Evolutionary conservation across 257 asterid species (phyloP).

Genomic region (Paulownia fortunei): DNA sequence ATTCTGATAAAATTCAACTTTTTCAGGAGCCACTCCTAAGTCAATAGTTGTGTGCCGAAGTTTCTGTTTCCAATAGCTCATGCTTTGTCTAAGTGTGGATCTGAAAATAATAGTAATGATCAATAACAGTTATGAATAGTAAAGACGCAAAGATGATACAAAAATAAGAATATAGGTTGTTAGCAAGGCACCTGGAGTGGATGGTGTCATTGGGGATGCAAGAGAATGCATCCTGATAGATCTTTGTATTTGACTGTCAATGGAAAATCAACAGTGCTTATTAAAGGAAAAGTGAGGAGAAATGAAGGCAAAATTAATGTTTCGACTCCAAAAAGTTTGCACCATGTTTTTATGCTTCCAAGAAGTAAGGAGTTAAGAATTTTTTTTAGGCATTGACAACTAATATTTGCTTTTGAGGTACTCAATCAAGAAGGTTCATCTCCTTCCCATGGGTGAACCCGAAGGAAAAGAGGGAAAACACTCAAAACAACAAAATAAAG

Average conservation of each 20-base stretch:
- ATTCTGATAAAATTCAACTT: conserved; percentile 49
- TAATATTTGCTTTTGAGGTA: too few species aligned
- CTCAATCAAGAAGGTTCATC: too few species aligned
- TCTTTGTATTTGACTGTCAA: conserved; percentile 72
- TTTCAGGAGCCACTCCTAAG: conserved; percentile 85
- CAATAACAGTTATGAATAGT: background rate
- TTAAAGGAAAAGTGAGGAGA: background rate
- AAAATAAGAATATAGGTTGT: background rate
- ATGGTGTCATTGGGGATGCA: conserved; percentile 89
- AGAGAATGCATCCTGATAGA: conserved; percentile 82
- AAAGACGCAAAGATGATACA: background rate
- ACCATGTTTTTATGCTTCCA: background rate
- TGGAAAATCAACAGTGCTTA: background rate
- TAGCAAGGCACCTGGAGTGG: conserved; percentile 67
- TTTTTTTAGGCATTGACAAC: too few species aligned
- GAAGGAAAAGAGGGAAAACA: too few species aligned
- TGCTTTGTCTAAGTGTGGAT: conserved; percentile 77
- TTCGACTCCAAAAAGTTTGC: background rate
- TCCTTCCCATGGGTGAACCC: too few species aligned
- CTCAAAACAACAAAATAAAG: too few species aligned
- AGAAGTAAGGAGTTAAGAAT: too few species aligned
- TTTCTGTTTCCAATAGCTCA: conserved; percentile 76
- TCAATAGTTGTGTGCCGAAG: conserved; percentile 83
- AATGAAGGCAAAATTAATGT: background rate
- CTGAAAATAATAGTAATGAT: conserved; percentile 44